These are phyloP conservation scores for Hypoxylon sp. DNA, from an alignment of 2,329 filamentous ascomycete species.

Conservation along the genomic window DNA sequence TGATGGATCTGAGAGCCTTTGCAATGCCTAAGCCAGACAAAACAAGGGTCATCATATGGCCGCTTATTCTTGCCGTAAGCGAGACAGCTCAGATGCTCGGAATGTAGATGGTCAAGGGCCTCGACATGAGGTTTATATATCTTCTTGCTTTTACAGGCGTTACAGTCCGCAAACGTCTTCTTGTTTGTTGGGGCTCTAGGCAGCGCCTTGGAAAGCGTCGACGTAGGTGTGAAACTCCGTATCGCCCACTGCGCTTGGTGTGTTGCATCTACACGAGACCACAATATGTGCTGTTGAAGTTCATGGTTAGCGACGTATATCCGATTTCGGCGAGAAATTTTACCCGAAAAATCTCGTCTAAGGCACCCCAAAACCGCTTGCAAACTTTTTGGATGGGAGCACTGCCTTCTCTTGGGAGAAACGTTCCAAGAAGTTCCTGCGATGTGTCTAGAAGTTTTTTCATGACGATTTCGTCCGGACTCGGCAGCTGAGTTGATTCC, in stretches of 20 bases:
- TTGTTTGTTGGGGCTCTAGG: slow-evolving; percentile 11
- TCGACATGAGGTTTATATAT: background rate
- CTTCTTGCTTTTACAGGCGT: background rate
- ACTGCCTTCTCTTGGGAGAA: slow-evolving; percentile 9
- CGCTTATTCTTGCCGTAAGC: background rate
- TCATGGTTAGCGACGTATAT: background rate
- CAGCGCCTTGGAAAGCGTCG: slow-evolving; percentile 9
- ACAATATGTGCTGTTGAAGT: slow-evolving; percentile 6
- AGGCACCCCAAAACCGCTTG: slow-evolving; percentile 12
- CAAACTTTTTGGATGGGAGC: slow-evolving; percentile 1
- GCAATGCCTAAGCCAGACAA: slow-evolving; percentile 3
- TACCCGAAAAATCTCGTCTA: slow-evolving; percentile 13
- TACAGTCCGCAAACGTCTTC: slow-evolving; percentile 9
- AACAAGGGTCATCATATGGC: slow-evolving; percentile 12
- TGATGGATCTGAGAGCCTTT: background rate
- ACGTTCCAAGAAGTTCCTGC: slow-evolving; percentile 14
- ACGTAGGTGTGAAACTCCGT: slow-evolving; percentile 8
- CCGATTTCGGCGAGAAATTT: background rate
- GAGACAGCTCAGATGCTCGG: slow-evolving; percentile 7
- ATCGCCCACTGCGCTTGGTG: slow-evolving; percentile 1
- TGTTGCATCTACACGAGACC: background rate
- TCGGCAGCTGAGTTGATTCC: background rate
- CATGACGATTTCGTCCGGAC: background rate
- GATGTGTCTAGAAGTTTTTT: slow-evolving; percentile 1
- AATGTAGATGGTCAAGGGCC: slow-evolving; percentile 17